Evolutionary conservation across 75 land plant species (phyloP), one percentile per base, ranked within the genome.

Genomic region (Picea sitchensis): DNA sequence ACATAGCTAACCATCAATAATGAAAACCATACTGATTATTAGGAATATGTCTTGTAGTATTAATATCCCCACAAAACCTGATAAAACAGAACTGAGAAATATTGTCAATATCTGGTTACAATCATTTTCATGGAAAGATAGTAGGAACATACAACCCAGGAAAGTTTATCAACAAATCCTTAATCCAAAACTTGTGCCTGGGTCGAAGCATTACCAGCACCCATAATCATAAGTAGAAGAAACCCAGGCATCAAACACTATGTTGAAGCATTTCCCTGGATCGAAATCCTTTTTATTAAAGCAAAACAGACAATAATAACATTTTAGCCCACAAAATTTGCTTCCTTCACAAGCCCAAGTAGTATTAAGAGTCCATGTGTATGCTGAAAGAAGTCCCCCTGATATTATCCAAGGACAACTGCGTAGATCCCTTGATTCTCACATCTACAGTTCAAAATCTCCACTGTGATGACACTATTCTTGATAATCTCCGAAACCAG

Each of bases 361-460:
- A 14, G 36, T 20, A 58, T 13, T 56, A 7, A 11, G 20, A 71
- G 21, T 51, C 32, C 59, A 75, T 30, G 5, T 54, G 60, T 5
- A 56, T 31, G 8, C 60, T 58, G 59, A 58, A 62, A 62, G 59
- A 7, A 75, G 13, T 26, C n/a, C 76, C 31, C 47, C 38, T 56
- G 36, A 31, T 56, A 47, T n/a, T 75, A 41, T 44, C 21, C 20
- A 75, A 56, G 3, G 58, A 75, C 59, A 57, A 26, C 11, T 15
- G 59, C 21, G 34, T 7, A 75, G 14, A 75, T 23, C 60, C 76
- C 17, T 56, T 56, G n/a, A 75, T 44, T 44, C 74, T 44, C 76
- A 75, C 30, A 75, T 57, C 56, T 75, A 26, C 59, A 14, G 5
- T 57, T 31, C 76, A 75, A 75, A 75, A 58, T 31, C 17, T 18